phyloP scores from a whole-genome alignment of 2,329 filamentous ascomycete species.

The Fusarium sp. region DNA sequence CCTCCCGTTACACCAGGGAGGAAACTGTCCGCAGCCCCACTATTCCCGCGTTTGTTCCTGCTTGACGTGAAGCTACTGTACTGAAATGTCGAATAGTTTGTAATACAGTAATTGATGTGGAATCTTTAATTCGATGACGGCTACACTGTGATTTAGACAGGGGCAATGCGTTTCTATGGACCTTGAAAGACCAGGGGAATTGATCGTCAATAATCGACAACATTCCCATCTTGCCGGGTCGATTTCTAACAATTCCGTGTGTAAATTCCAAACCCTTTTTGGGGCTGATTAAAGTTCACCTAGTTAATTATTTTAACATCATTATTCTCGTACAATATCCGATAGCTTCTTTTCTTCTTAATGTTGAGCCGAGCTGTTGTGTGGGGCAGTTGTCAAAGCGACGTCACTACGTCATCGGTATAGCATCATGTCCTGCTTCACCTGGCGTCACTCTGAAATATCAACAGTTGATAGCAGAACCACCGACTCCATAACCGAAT shows the following conservation, averaged over 20 bases:
- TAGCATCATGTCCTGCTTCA: conserved; percentile 24
- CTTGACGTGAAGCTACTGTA: neutral
- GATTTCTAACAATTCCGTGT: conserved; percentile 12
- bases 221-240: conserved; percentile 1
- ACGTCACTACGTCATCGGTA: conserved; percentile 35
- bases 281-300: neutral
- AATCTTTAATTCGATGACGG: conserved; percentile 26
- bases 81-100: conserved; percentile 6
- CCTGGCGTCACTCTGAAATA: conserved; percentile 4
- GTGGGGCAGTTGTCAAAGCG: conserved; percentile 11
- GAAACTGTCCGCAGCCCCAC: conserved; percentile 24
- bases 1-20: conserved; percentile 5
- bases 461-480: neutral
- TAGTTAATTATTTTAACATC: neutral
- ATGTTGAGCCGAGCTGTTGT: neutral
- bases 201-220: conserved; percentile 1
- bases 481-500: neutral
- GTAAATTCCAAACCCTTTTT: neutral
- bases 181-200: neutral
- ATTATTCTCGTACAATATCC: neutral
- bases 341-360: neutral
- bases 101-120: conserved; percentile 21
- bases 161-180: neutral
- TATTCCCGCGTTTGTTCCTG: neutral
- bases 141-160: conserved; percentile 9